These are phyloP conservation scores for Tetrahymena elliotti DNA, from an alignment of 73 alveolate genomes.

Conservation along the genomic window DNA sequence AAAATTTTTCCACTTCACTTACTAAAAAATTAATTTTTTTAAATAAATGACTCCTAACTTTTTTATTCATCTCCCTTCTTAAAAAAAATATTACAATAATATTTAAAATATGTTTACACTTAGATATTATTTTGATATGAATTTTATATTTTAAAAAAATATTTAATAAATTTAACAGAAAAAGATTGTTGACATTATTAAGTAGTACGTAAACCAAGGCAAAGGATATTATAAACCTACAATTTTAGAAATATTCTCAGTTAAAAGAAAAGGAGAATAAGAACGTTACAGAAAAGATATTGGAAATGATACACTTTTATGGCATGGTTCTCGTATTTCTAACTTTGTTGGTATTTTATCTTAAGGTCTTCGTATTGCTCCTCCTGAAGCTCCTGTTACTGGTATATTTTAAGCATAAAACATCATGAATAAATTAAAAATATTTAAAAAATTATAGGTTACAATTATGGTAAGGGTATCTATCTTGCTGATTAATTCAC, in stretches of 20 bases:
- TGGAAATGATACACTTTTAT: constrained; percentile 50
- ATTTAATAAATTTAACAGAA: background rate
- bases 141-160: too few species aligned
- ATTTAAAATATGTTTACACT: too few species aligned
- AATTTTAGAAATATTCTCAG: background rate
- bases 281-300: background rate
- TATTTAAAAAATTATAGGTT: background rate
- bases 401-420: constrained; percentile 31
- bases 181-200: background rate
- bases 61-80: too few species aligned
- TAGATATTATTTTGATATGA: too few species aligned
- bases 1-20: too few species aligned
- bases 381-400: constrained; percentile 80
- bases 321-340: constrained; percentile 81
- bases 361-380: constrained; percentile 77
- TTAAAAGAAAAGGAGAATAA: background rate
- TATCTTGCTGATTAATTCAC: constrained; percentile 92
- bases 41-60: too few species aligned
- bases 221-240: background rate
- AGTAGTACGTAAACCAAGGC: background rate
- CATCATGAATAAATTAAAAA: background rate
- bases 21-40: too few species aligned
- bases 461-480: constrained; percentile 93
- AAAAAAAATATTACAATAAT: too few species aligned
- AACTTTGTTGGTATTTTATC: constrained; percentile 70